Conservation (phyloP, 352 stramenopile genomes). For the Blastocystis hominis region DNA sequence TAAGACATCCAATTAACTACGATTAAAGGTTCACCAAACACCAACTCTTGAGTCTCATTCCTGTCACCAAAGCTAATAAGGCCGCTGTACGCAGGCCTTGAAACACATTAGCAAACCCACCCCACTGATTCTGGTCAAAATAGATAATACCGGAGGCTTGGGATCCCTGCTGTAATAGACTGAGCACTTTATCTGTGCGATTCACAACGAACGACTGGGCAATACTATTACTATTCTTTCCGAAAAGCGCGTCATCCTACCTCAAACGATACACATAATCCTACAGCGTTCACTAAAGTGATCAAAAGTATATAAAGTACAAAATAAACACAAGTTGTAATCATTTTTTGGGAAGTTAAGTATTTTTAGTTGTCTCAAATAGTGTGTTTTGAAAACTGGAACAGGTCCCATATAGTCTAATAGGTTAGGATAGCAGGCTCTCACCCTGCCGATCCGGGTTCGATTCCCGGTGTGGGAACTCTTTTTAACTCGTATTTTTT, state of each 20-base stretch:
- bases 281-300: neutral
- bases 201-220: no score
- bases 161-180: neutral
- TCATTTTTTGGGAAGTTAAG: neutral
- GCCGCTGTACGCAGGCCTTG: neutral
- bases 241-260: neutral
- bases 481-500: neutral
- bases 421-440: slow-evolving; percentile 58
- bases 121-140: neutral
- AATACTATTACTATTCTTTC: neutral
- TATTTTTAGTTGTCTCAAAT: neutral
- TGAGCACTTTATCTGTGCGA: neutral
- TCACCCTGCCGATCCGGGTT: slow-evolving; percentile 58
- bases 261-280: neutral
- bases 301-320: neutral
- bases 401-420: slow-evolving; percentile 57
- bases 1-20: slow-evolving; percentile 19
- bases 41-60: neutral
- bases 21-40: neutral
- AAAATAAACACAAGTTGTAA: neutral
- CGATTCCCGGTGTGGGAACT: slow-evolving; percentile 55
- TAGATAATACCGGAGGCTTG: neutral
- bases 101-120: slow-evolving; percentile 8
- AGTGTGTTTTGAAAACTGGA: neutral
- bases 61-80: neutral